These are phyloP conservation scores for Termitomyces sp. DNA, from an alignment of 768 basidiomycete genomes.

Conservation along the genomic window DNA sequence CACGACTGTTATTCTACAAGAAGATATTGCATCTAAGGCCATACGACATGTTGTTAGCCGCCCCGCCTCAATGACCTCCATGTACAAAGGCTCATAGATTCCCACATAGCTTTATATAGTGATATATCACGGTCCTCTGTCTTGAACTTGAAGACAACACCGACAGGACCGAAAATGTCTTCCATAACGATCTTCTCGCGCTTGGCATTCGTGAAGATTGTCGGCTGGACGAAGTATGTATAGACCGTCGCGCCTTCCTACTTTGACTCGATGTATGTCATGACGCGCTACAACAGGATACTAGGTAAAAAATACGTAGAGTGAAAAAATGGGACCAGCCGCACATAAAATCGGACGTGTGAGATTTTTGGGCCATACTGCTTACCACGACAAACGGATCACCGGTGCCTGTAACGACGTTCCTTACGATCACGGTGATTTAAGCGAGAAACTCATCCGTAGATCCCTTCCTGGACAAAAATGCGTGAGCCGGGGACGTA, in stretches of 20 bases:
- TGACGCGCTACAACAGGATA: conserved; percentile 44
- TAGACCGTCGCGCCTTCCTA: conserved; percentile 61
- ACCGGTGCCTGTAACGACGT: conserved; percentile 44
- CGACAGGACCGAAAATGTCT: conserved; percentile 77
- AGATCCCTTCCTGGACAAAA: conserved; percentile 74
- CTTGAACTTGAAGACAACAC: conserved; percentile 67
- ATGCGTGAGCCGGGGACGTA: conserved; percentile 83
- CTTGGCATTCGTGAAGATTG: conserved; percentile 59
- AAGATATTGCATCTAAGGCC: conserved; percentile 18
- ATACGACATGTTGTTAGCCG: conserved; percentile 17
- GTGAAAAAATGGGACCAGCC: conserved; percentile 14
- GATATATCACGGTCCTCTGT: conserved; percentile 33
- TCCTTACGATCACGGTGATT: conserved; percentile 45
- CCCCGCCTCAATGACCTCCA: conserved; percentile 20
- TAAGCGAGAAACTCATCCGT: conserved; percentile 69
- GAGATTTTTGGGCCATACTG: conserved; percentile 74
- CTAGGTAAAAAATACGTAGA: not conserved
- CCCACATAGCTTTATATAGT: conserved; percentile 16
- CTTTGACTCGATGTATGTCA: conserved; percentile 69
- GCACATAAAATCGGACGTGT: conserved; percentile 58
- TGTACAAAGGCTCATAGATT: not conserved
- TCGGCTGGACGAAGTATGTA: conserved; percentile 61
- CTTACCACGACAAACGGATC: conserved; percentile 55
- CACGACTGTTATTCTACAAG: conserved; percentile 16
- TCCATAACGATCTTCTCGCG: conserved; percentile 58